These are phyloP conservation scores for Citrus trifoliata DNA, from an alignment of 345 rosid genomes.

Conservation along the genomic window DNA sequence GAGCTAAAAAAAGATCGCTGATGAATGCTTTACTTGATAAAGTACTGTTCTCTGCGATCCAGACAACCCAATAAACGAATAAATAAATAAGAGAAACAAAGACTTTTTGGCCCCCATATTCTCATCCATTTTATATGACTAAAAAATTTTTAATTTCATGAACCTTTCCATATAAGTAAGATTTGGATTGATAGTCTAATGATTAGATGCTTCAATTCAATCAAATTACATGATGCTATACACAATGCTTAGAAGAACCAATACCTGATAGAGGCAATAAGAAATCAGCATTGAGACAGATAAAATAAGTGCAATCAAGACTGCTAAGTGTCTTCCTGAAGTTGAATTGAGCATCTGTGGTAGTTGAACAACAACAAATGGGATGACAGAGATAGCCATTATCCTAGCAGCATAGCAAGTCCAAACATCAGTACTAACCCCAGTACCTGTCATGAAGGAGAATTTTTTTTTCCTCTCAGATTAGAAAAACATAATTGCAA, in stretches of 20 bases:
- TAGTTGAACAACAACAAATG: conserved; percentile 80
- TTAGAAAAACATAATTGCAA: background rate
- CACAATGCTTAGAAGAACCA: background rate
- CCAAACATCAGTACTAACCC: conserved; percentile 74
- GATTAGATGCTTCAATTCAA: background rate
- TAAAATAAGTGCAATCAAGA: conserved; percentile 60
- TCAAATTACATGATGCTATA: background rate
- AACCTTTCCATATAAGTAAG: background rate
- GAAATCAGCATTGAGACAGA: conserved; percentile 58
- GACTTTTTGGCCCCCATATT: background rate
- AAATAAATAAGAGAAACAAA: background rate
- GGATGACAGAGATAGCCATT: conserved; percentile 78
- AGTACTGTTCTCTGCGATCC: background rate
- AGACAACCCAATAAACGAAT: background rate
- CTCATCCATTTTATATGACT: background rate
- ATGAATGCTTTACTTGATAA: background rate
- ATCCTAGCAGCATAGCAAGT: conserved; percentile 83
- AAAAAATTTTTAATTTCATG: background rate
- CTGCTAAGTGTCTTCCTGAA: conserved; percentile 67
- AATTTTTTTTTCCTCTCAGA: background rate
- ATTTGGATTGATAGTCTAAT: background rate
- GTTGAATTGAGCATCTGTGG: conserved; percentile 66
- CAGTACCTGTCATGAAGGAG: conserved; percentile 42
- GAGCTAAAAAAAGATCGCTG: background rate
- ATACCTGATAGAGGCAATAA: conserved; percentile 93